These are phyloP conservation scores for Diddensiella santjacobensis DNA, from an alignment of 805 yeast species.

Conservation along the genomic window DNA sequence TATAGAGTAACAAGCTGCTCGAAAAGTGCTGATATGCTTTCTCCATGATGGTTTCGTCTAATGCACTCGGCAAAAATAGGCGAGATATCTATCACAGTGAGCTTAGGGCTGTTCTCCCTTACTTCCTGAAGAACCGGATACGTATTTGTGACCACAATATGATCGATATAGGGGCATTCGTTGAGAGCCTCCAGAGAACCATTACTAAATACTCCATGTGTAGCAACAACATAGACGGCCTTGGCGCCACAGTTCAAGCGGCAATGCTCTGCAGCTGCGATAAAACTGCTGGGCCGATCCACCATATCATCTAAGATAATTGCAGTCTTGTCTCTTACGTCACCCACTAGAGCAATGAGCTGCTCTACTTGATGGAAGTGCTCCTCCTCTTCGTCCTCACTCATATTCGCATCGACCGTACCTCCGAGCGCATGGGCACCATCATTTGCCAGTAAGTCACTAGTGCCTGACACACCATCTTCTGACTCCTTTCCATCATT, in stretches of 20 bases:
- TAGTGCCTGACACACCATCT: conserved; percentile 9
- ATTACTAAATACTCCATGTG: conserved; percentile 92
- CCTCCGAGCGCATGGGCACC: conserved; percentile 67
- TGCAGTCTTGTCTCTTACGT: conserved; percentile 87
- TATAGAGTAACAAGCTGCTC: conserved; percentile 65
- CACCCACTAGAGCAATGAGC: conserved; percentile 93
- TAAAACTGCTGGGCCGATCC: conserved; percentile 89
- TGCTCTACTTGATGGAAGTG: conserved; percentile 70
- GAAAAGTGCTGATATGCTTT: conserved; percentile 87
- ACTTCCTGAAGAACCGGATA: conserved; percentile 77
- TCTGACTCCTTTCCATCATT: conserved; percentile 27
- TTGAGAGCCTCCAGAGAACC: conserved; percentile 78
- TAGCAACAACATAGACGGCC: conserved; percentile 83
- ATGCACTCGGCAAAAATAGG: conserved; percentile 97
- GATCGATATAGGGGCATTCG: conserved; percentile 77
- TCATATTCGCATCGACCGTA: conserved; percentile 64
- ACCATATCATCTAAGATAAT: conserved; percentile 95
- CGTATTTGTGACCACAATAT: conserved; percentile 92
- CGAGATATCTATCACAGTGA: conserved; percentile 86
- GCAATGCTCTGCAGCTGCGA: conserved; percentile 98
- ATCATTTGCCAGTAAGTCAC: conserved; percentile 17
- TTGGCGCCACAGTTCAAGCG: conserved; percentile 95
- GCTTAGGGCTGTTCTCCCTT: conserved; percentile 56
- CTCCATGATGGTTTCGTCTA: conserved; percentile 98
- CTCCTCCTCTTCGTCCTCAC: conserved; percentile 85